Evolutionary conservation across 2,329 filamentous ascomycete species (phyloP).

Genomic region (Diaporthe amygdali): DNA sequence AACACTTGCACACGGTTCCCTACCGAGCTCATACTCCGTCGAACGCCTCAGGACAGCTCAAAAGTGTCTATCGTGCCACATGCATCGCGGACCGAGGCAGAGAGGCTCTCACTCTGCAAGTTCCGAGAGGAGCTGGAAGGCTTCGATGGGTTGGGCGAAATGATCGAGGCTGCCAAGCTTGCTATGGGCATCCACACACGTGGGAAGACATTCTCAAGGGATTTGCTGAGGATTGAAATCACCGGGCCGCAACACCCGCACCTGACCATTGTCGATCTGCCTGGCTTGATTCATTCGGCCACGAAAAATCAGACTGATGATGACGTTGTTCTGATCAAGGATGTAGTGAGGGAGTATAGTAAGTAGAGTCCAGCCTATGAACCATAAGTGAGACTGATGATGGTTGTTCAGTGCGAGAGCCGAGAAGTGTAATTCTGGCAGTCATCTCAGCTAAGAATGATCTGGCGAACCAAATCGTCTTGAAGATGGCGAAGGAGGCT

Average conservation of each 20-base stretch:
- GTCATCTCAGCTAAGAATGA: conserved; percentile 62
- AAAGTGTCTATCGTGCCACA: conserved; percentile 31
- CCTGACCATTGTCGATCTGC: conserved; percentile 64
- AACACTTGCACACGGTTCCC: conserved; percentile 58
- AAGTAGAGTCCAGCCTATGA: neutral
- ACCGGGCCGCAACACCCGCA: conserved; percentile 51
- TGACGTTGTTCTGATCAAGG: conserved; percentile 49
- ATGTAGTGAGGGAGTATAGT: conserved; percentile 58
- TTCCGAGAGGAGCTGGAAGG: conserved; percentile 26
- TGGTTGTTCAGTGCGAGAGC: conserved; percentile 43
- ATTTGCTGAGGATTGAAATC: conserved; percentile 52
- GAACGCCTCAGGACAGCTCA: conserved; percentile 33
- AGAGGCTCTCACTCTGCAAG: neutral
- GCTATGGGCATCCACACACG: conserved; percentile 52
- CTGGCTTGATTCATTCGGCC: conserved; percentile 55
- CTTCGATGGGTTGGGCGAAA: conserved; percentile 33
- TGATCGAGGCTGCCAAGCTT: conserved; percentile 44
- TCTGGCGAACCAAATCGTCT: conserved; percentile 61
- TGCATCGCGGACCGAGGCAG: neutral
- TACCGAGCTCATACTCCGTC: conserved; percentile 54
- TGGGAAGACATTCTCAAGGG: conserved; percentile 44
- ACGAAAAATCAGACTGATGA: conserved; percentile 45
- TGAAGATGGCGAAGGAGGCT: conserved; percentile 49
- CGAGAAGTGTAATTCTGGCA: conserved; percentile 63
- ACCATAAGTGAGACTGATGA: neutral